These are phyloP conservation scores for Abortiporus biennis DNA, from an alignment of 1,284 basidiomycete species.

Conservation along the genomic window DNA sequence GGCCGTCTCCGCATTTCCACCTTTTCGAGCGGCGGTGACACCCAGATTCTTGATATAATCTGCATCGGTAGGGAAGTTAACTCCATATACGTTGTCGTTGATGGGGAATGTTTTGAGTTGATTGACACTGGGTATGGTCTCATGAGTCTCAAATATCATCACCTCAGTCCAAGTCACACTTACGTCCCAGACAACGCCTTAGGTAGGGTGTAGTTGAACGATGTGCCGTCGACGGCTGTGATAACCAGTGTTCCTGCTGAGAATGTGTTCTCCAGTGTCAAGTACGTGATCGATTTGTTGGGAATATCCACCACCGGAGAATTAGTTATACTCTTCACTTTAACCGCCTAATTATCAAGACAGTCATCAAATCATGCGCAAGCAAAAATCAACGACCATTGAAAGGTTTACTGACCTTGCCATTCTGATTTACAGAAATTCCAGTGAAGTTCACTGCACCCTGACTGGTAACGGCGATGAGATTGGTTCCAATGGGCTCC, in stretches of 20 bases:
- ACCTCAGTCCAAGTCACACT: neutral
- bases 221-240: conserved; percentile 28
- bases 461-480: conserved; percentile 39
- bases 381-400: neutral
- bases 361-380: neutral
- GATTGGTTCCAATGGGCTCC: conserved; percentile 38
- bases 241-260: conserved; percentile 34
- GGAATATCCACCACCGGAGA: conserved; percentile 38
- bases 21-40: conserved; percentile 43
- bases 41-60: conserved; percentile 40
- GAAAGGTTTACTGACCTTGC: conserved; percentile 17
- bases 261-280: conserved; percentile 32
- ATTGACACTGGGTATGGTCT: conserved; percentile 25
- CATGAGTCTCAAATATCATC: neutral
- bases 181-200: conserved; percentile 27
- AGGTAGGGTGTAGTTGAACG: conserved; percentile 36
- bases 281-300: conserved; percentile 38
- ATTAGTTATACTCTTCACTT: conserved; percentile 27
- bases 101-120: conserved; percentile 31
- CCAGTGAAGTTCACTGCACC: conserved; percentile 36
- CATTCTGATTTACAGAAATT: conserved; percentile 32
- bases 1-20: conserved; percentile 46
- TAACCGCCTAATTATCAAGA: conserved; percentile 28
- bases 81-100: conserved; percentile 40
- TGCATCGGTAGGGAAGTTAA: conserved; percentile 42